Base-by-base conservation (phyloP, 768 basidiomycete genomes). In the Boletus rubroflammeus region DNA sequence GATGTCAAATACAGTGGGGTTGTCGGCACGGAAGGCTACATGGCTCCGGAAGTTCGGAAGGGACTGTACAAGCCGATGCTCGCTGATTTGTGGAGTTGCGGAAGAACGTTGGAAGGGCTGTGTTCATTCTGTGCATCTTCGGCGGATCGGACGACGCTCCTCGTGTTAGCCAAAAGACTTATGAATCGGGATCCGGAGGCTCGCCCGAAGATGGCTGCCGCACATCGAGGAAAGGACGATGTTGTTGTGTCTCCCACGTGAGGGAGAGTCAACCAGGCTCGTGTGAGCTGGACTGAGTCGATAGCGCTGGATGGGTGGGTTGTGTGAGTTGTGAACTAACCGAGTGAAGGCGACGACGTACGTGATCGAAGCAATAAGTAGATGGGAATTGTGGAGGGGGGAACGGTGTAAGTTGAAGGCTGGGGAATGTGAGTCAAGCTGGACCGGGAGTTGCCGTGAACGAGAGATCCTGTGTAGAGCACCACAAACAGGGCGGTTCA, bases 71-170 rank as follows among this genome's bases (percentile, higher is more conserved):
- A 21, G 38, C 38, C 38, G 4, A 19, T 39, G 38, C 19, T 39
- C 2, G 38, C 38, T 19, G 38, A 39, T 39, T 19, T 39, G 29
- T 56, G 51, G 55, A 47, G 46, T 7, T 57, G 52, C 14, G 47
- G 56, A 0, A 29, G 17, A 14, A 49, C 47, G 15, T 4, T 47
- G 3, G 46, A 56, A 15, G 40, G 43, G 1, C 14, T 56, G 8
- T 51, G 55, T 39, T 17, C 6, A 0, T 6, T n/a, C n/a, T 55
- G 54, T 29, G 7, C 0, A 6, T 10, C 38, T 1, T 54, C 40
- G 9, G 31, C 8, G 14, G 31, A 34, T 15, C 17, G 13, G 17
- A 26, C 38, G 11, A 26, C 0, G 11, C 7, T 54, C 2, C 43
- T 25, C 7, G 40, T 5, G 40, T 8, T 41, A 23, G 40, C 38